Conservation (phyloP, 768 basidiomycete species). For the Scleroderma bovista region DNA sequence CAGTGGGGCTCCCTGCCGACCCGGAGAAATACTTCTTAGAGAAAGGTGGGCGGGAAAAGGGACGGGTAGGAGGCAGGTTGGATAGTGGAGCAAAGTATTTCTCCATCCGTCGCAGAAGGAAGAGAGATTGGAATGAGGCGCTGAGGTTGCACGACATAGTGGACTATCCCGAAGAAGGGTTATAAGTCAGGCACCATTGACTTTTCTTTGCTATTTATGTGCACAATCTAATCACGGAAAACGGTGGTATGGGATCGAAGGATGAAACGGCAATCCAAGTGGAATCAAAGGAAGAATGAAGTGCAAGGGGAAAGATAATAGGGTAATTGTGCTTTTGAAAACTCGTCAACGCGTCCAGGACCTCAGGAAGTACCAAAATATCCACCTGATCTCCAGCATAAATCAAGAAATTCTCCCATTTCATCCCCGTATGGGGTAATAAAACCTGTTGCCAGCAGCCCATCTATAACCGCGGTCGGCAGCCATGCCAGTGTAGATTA, state of each 20-base stretch:
- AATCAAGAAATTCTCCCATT: background rate
- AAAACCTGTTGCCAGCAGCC: slow-evolving; percentile 74
- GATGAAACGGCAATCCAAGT: background rate
- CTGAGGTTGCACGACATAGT: slow-evolving; percentile 75
- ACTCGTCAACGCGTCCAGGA: background rate
- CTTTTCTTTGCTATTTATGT: no score
- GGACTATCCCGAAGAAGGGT: slow-evolving; percentile 64
- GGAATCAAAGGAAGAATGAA: no score
- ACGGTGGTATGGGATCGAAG: background rate
- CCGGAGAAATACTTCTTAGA: slow-evolving; percentile 63
- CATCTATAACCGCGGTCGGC: slow-evolving; percentile 48
- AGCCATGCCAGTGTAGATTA: slow-evolving; percentile 57
- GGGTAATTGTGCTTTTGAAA: no score
- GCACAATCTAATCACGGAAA: no score
- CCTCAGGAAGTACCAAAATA: background rate
- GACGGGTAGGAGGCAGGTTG: slow-evolving; percentile 59
- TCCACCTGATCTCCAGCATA: background rate
- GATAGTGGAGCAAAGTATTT: slow-evolving; percentile 72
- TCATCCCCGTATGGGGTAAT: slow-evolving; percentile 34
- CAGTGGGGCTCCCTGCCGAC: slow-evolving; percentile 58
- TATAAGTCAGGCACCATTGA: background rate
- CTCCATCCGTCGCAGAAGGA: slow-evolving; percentile 69
- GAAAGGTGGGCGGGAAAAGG: slow-evolving; percentile 63
- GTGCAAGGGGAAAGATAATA: no score
- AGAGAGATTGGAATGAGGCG: slow-evolving; percentile 89